These are phyloP conservation scores for Pyrrhoderma lamaoense DNA, from an alignment of 1,284 basidiomycete species.

Conservation along the genomic window DNA sequence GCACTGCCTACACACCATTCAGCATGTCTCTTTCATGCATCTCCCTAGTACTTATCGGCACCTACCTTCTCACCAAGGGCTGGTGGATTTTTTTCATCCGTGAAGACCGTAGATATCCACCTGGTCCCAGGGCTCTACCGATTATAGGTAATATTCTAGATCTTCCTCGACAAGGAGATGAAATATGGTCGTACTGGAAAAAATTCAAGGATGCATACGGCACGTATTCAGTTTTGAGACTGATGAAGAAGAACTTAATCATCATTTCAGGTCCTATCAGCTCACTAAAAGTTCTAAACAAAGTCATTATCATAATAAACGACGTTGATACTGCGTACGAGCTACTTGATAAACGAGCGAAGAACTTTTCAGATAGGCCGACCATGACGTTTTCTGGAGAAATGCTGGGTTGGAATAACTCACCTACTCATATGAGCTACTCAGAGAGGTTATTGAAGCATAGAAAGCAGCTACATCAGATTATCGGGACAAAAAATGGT, in stretches of 20 bases:
- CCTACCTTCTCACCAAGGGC: too few relatives aligned
- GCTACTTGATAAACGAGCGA: constrained; percentile 16
- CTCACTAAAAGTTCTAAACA: constrained; percentile 11
- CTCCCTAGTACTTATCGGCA: too few relatives aligned
- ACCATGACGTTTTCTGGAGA: constrained; percentile 11
- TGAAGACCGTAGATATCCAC: background rate
- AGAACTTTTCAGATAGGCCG: constrained; percentile 14
- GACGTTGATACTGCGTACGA: constrained; percentile 11
- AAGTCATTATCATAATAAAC: constrained; percentile 14
- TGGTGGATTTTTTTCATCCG: too few relatives aligned
- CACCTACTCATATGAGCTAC: background rate
- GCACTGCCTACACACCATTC: too few relatives aligned
- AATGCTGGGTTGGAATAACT: constrained; percentile 5
- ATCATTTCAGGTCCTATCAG: constrained; percentile 17
- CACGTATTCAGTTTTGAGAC: constrained; percentile 27
- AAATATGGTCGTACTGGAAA: too few relatives aligned
- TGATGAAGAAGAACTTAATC: constrained; percentile 35
- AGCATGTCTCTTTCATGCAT: too few relatives aligned
- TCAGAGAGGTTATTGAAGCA: constrained; percentile 2
- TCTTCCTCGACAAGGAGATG: background rate
- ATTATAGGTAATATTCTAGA: constrained; percentile 4
- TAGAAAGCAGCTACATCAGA: constrained; percentile 7
- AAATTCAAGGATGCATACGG: background rate
- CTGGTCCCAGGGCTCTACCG: constrained; percentile 3
- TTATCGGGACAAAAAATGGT: constrained; percentile 5